Base-by-base conservation (phyloP, 176 grass and related monocot species). In the Microstegium vimineum region DNA sequence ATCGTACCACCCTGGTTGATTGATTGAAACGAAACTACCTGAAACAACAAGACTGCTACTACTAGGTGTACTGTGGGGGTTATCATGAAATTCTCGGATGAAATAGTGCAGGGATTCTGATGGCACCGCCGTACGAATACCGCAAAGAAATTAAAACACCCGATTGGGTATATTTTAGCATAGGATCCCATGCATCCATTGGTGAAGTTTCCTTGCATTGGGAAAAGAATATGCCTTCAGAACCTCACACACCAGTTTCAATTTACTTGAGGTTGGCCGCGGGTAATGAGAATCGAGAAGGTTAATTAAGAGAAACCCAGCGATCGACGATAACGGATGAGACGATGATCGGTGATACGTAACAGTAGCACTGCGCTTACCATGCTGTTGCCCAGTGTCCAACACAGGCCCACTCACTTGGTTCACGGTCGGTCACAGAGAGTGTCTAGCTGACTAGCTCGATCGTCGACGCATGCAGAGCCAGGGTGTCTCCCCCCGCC, bases 11-110 rank as follows among this genome's bases (percentile, higher is more conserved):
- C 12, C 34, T 47, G 40, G 17, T 8, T 54, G 46, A 30, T 69
- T 70, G 65, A 70, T 70, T 40, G 78, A 80, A 54, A 80, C 32
- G 63, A 54, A 69, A 37, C 63, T 52, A 49, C 13, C 45, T 54
- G 63, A 62, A 43, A 66, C 37, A 47, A 22, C 12, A 42, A 26
- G 14, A 28, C n/a, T n/a, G n/a, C n/a, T n/a, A n/a, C n/a, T n/a
- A n/a, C n/a, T 70, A 11, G 20, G 0, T 34, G 16, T 43, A 77
- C 37, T 22, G 59, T 3, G 59, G 15, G 47, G 10, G 28, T 26
- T 45, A 26, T 80, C 32, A 54, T 54, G 41, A 23, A 79, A 35
- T 78, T 78, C 40, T 6, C 2, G 10, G 30, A 14, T 5, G 14
- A 54, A 74, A 73, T 33, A 49, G 13, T 62, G 11, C 42, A 1